phyloP scores from a whole-genome alignment of 1,284 basidiomycete genomes.

The Ustilago vetiveriae region DNA sequence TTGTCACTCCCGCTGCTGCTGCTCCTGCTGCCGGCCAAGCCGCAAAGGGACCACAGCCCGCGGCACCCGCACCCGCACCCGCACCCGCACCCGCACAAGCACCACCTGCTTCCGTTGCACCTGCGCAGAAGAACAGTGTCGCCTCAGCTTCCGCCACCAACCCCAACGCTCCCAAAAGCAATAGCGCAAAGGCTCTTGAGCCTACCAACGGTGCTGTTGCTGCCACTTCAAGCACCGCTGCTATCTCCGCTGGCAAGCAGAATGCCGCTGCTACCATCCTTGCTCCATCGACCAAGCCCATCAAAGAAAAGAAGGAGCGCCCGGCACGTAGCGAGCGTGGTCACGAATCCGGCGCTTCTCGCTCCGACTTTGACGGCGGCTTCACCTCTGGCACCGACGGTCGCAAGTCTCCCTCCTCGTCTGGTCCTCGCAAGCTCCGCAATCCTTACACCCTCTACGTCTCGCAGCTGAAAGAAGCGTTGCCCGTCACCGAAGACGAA shows the following conservation, averaged over 20 bases:
- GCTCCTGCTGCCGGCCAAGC: conserved; percentile 14
- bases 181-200: not conserved
- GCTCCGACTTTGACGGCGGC: conserved; percentile 39
- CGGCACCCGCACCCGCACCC: too few species aligned
- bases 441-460: conserved; percentile 53
- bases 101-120: not conserved
- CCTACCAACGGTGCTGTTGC: conserved; percentile 10
- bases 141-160: conserved; percentile 1
- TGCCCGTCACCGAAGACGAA: conserved; percentile 55
- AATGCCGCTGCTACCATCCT: conserved; percentile 5
- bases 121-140: conserved; percentile 1
- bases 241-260: not conserved
- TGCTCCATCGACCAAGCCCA: conserved; percentile 20
- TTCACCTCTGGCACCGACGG: conserved; percentile 40
- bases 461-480: conserved; percentile 53
- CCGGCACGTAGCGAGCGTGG: conserved; percentile 16
- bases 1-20: conserved; percentile 1
- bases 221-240: not conserved
- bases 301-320: conserved; percentile 40
- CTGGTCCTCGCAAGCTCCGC: conserved; percentile 16
- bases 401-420: conserved; percentile 29
- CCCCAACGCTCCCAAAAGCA: conserved; percentile 3
- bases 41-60: not conserved
- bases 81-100: conserved; percentile 2
- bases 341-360: conserved; percentile 42